Conservation (phyloP, 148 eudicot species). For the Heliamphora exappendiculata region DNA sequence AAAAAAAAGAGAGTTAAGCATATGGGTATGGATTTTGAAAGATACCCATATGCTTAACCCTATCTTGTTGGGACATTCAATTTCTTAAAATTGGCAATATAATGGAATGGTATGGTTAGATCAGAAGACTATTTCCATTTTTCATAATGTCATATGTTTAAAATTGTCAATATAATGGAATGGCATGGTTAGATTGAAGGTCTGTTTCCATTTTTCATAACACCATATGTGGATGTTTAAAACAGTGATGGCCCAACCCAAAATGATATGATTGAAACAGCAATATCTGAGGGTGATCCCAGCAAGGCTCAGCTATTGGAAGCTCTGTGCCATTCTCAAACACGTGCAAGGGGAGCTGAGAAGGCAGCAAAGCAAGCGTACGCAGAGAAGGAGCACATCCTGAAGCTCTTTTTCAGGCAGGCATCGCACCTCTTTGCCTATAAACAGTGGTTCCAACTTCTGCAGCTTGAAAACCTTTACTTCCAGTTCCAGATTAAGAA, state of each 20-base stretch:
- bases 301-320: slow-evolving; percentile 64
- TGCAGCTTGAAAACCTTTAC: slow-evolving; percentile 66
- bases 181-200: too few species aligned
- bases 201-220: too few species aligned
- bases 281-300: slow-evolving; percentile 24
- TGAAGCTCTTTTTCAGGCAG: slow-evolving; percentile 75
- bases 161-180: too few species aligned
- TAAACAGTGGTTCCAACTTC: slow-evolving; percentile 75
- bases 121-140: too few species aligned
- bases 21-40: too few species aligned
- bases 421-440: slow-evolving; percentile 87
- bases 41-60: too few species aligned
- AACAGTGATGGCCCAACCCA: slow-evolving; percentile 19
- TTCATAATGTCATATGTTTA: too few species aligned
- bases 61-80: too few species aligned
- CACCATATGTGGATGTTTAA: too few species aligned
- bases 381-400: slow-evolving; percentile 65
- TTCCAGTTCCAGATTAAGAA: slow-evolving; percentile 40
- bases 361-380: slow-evolving; percentile 68
- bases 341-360: slow-evolving; percentile 94
- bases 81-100: too few species aligned
- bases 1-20: too few species aligned
- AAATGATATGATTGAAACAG: slow-evolving; percentile 11
- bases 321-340: slow-evolving; percentile 91
- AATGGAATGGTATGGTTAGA: too few species aligned